Percentiles rank a stretch among this genome's conserved stretches.
phyloP scores from a whole-genome alignment of 2,329 filamentous ascomycete genomes.

The Tetracladium maxilliforme region DNA sequence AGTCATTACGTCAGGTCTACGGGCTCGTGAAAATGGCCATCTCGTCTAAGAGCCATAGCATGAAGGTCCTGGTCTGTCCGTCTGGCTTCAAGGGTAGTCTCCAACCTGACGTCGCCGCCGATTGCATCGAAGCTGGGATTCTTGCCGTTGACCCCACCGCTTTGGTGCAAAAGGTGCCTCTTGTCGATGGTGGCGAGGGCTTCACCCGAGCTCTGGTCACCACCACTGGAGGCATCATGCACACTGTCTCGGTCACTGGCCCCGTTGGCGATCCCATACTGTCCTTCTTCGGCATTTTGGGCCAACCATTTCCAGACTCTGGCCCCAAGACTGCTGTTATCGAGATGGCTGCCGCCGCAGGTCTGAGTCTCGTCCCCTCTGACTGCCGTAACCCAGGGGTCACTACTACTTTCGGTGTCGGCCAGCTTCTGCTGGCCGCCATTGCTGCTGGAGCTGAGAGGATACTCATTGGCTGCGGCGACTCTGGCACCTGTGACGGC shows the following conservation, averaged over 20 bases:
- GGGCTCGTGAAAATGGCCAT: too few relatives aligned
- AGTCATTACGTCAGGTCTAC: too few relatives aligned
- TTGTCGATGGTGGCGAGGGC: constrained; percentile 37
- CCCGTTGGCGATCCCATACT: constrained; percentile 23
- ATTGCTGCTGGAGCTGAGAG: constrained; percentile 26
- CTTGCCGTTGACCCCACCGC: constrained; percentile 25
- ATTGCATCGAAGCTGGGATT: constrained; percentile 33
- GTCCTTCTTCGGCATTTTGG: constrained; percentile 30
- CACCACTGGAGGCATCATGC: constrained; percentile 23
- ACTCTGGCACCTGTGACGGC: constrained; percentile 37
- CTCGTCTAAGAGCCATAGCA: too few relatives aligned
- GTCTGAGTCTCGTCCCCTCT: constrained; percentile 30
- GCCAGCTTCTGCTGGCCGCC: constrained; percentile 28
- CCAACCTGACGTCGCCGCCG: constrained; percentile 28
- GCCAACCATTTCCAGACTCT: constrained; percentile 7
- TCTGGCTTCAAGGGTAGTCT: constrained; percentile 40
- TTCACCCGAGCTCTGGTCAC: constrained; percentile 30
- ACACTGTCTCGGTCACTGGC: constrained; percentile 22
- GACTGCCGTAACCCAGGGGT: constrained; percentile 25
- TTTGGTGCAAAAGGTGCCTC: constrained; percentile 27
- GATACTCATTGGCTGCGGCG: constrained; percentile 35
- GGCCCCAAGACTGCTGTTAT: constrained; percentile 25
- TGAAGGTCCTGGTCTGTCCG: constrained; percentile 27
- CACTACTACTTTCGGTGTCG: constrained; percentile 36
- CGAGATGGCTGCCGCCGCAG: constrained; percentile 37